Evolutionary conservation across 1,139 yeast species (phyloP).

Genomic region (Debaryomyces coudertii): DNA sequence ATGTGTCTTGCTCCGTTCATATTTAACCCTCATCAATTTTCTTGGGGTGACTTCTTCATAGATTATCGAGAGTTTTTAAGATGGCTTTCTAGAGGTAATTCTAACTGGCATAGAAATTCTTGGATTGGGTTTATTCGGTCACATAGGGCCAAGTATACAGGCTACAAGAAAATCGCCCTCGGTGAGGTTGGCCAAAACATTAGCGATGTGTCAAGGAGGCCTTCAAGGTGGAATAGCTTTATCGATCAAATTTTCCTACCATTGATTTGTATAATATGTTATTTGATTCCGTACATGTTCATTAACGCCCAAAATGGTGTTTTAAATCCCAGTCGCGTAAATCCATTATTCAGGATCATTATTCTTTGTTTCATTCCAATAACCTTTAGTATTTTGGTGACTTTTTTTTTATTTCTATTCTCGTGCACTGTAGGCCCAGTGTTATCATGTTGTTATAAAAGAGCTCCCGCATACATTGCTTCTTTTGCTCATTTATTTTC

Average conservation of each 20-base stretch:
- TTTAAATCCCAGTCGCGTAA: conserved; percentile 42
- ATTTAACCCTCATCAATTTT: conserved; percentile 56
- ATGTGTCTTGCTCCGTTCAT: conserved; percentile 52
- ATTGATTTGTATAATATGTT: conserved; percentile 40
- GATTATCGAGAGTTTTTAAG: conserved; percentile 46
- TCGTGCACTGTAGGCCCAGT: conserved; percentile 55
- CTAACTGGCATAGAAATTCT: conserved; percentile 30
- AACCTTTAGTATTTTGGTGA: conserved; percentile 44
- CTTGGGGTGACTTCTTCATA: conserved; percentile 50
- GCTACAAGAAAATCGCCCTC: conserved; percentile 46
- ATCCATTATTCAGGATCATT: conserved; percentile 55
- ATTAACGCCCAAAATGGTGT: conserved; percentile 75
- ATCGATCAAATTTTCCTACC: conserved; percentile 59
- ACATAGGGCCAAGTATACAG: conserved; percentile 65
- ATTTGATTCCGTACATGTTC: conserved; percentile 64
- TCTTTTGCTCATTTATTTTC: conserved; percentile 55
- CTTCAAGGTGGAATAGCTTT: conserved; percentile 53
- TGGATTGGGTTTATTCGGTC: conserved; percentile 48
- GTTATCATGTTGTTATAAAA: conserved; percentile 37
- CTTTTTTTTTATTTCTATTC: conserved; percentile 47
- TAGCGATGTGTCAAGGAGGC: conserved; percentile 26
- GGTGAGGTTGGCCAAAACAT: conserved; percentile 11
- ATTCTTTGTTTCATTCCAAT: conserved; percentile 60
- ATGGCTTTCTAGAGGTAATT: conserved; percentile 53
- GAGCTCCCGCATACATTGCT: conserved; percentile 46